Base-by-base conservation (phyloP, 2,329 filamentous ascomycete species). In the Periconia sp. region DNA sequence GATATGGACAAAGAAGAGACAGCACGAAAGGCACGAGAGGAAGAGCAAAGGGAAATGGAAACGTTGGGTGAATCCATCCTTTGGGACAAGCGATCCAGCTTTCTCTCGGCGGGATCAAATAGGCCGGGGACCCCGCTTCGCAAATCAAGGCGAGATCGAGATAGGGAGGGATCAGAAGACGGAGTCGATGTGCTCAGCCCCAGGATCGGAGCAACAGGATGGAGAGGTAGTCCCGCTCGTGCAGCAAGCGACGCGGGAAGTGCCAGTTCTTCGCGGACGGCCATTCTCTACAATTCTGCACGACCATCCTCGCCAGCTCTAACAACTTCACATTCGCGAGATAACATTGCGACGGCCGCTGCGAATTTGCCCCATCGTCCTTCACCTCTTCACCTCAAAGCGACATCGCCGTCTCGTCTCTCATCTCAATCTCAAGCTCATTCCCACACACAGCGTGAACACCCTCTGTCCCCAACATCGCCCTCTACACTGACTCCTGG, bases 1-100 rank as follows among this genome's bases (percentile, higher is more conserved):
- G 83, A 86, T 50, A 81, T 91, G 86, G 90, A 70, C 44, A 63
- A 58, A 6, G 72, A 73, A 53, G 70, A 68, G 53, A 62, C 63
- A 2, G 64, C 67, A 31, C 66, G 70, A 11, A 61, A 60, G 5
- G 48, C 61, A 53, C 57, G 65, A 57, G 61, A 72, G 58, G 47
- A 68, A 18, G 61, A 70, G 53, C 43, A 45, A 45, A 30, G 23
- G 30, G 68, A 76, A 57, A 64, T 60, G 48, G 60, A 70, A 23
- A 69, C 69, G 0, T 43, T 65, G 8, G 55, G 64, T 6, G 68
- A 68, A 17, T 66, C 62, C 1, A 42, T 70, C 0, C 55, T 68
- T 15, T 70, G 68, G 13, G 62, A 69, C 42, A 73, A 73, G 52
- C 63, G 69, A 11, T 63, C 60, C 11, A 68, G 66, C 31, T 54